These are phyloP conservation scores for Rutstroemia sp. DNA, from an alignment of 2,329 filamentous ascomycete genomes.

Conservation along the genomic window DNA sequence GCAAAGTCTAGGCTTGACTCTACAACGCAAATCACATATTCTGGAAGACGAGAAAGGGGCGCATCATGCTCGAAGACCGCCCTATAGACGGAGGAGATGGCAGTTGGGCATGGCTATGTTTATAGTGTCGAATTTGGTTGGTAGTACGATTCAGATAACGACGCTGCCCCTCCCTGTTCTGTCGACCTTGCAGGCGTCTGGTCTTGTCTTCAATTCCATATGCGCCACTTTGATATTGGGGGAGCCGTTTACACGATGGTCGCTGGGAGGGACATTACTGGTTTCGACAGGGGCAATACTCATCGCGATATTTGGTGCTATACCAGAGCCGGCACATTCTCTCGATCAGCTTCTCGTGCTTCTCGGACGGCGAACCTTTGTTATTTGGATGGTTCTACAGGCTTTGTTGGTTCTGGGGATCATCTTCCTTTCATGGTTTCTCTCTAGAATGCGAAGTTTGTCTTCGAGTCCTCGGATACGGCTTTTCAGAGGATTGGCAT, in stretches of 20 bases:
- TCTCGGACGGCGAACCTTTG: constrained; percentile 65
- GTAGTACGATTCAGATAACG: constrained; percentile 95
- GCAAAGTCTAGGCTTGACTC: constrained; percentile 87
- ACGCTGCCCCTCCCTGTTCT: constrained; percentile 89
- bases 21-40: constrained; percentile 96
- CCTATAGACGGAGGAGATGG: constrained; percentile 87
- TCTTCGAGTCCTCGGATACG: constrained; percentile 60
- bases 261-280: constrained; percentile 80
- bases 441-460: constrained; percentile 43
- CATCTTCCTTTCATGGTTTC: constrained; percentile 53
- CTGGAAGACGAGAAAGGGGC: constrained; percentile 87
- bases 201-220: constrained; percentile 96
- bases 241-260: constrained; percentile 91
- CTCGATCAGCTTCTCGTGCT: constrained; percentile 74
- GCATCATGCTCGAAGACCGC: constrained; percentile 72
- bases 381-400: constrained; percentile 84
- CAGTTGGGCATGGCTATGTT: constrained; percentile 98
- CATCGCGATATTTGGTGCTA: constrained; percentile 89
- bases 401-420: constrained; percentile 64
- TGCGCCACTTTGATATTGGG: constrained; percentile 88
- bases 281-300: constrained; percentile 84
- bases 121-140: constrained; percentile 85
- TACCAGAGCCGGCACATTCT: constrained; percentile 86
- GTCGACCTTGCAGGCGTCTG: constrained; percentile 90
- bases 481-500: constrained; percentile 74